These are phyloP conservation scores for Suhomyces terraborum DNA, from an alignment of 1,139 yeast species.

Conservation along the genomic window DNA sequence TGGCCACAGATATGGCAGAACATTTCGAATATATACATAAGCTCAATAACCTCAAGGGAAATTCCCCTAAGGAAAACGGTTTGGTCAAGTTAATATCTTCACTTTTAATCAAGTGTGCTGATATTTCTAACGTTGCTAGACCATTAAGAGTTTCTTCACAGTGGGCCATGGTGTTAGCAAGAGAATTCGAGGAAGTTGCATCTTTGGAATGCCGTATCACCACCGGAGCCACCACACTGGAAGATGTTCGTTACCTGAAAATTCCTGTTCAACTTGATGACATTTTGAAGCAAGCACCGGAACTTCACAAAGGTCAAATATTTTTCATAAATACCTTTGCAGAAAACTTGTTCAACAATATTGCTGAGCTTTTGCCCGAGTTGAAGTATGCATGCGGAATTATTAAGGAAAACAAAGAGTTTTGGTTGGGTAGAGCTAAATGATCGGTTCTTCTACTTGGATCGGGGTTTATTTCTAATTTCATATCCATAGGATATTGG, in stretches of 20 bases:
- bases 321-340: conserved; percentile 87
- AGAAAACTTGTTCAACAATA: conserved; percentile 66
- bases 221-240: conserved; percentile 8
- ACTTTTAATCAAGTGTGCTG: conserved; percentile 86
- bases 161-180: conserved; percentile 80
- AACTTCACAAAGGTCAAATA: conserved; percentile 72
- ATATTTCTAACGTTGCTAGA: conserved; percentile 87
- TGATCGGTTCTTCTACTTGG: neutral
- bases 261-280: conserved; percentile 36
- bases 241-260: conserved; percentile 31
- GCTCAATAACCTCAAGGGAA: conserved; percentile 32
- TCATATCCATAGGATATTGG: neutral
- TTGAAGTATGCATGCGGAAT: conserved; percentile 54
- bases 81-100: conserved; percentile 57
- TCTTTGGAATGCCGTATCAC: conserved; percentile 49
- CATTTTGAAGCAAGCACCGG: conserved; percentile 47
- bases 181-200: conserved; percentile 75
- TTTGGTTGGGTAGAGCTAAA: conserved; percentile 33
- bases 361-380: conserved; percentile 59
- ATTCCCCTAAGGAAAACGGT: conserved; percentile 26
- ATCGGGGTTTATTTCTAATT: conserved; percentile 1
- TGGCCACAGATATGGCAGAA: conserved; percentile 94
- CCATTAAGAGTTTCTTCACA: conserved; percentile 73
- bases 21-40: conserved; percentile 74
- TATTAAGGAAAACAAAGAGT: conserved; percentile 45